Evolutionary conservation across 768 basidiomycete genomes (phyloP), one percentile per base, ranked within the genome.

Genomic region (Psilocybe azurescens): DNA sequence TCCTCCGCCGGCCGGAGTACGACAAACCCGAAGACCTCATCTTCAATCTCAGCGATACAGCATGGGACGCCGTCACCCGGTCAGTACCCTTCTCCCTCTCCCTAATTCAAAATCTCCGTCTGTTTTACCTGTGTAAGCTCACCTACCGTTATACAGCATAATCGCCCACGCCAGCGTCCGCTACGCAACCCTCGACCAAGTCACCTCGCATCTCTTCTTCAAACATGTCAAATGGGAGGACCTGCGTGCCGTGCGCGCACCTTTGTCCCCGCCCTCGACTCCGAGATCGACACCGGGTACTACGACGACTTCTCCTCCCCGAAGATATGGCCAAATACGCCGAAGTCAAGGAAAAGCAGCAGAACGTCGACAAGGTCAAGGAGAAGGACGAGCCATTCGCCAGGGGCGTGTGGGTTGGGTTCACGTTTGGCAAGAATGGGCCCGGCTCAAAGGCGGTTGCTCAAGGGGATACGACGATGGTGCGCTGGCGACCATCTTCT

Each of bases 241-340:
- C 68, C 82, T 98, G 3, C 90, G 97, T 30, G 77, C 83, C 5
- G 83, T 86, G 18, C 83, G 83, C 5, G 90, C 97, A 8, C 97
- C 0, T 98, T 97, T 74, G 92, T 99, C 5, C 97, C 97, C 29
- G 90, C 94, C 9, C 84, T 99, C 36, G 96, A 98, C 70, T 92
- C 90, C 8, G 97, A 99, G 70, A 83, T 93, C 60, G 97, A 99
- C 71, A 95, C 95, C 1, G 95, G 95, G 16, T 96, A 96, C 76
- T 96, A 95, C 76, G 94, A 95, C 68, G 94, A 95, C 72, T 95
- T 95, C 73, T 89, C 89, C 2, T 90, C 86, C 3, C 78, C 84
- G 93, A 96, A 61, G 97, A 99, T 72, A 98, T 98, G 96, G 95
- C 94, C 53, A 99, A 99, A 78, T 99, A 99, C 72, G 94, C 96